Evolutionary conservation across 345 rosid genomes (phyloP).

Genomic region (Syzygium grande): DNA sequence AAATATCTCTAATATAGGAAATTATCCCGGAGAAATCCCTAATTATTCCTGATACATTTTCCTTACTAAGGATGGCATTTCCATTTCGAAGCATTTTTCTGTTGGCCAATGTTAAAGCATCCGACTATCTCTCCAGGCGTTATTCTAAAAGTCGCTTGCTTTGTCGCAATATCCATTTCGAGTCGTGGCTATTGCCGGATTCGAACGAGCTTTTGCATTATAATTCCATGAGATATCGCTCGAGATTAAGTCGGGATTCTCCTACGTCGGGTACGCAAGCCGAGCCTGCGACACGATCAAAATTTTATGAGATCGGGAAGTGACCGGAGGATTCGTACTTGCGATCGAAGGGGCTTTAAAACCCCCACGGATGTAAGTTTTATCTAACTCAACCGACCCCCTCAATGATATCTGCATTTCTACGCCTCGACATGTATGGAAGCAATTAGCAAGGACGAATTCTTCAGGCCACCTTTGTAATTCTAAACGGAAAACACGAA

Average conservation of each 20-base stretch:
- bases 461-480: neutral
- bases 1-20: too few relatives aligned
- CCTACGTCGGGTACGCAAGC: neutral
- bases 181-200: neutral
- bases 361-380: neutral
- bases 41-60: too few relatives aligned
- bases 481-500: rapidly evolving
- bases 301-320: neutral
- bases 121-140: too few relatives aligned
- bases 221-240: neutral
- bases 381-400: rapidly evolving
- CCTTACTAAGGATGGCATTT: too few relatives aligned
- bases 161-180: neutral
- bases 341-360: rapidly evolving
- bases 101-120: too few relatives aligned
- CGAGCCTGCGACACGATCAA: neutral
- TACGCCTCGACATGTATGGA: rapidly evolving
- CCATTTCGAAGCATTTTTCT: too few relatives aligned
- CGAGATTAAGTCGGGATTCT: neutral
- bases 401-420: too few relatives aligned
- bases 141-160: neutral
- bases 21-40: too few relatives aligned
- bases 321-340: neutral
- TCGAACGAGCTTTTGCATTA: neutral
- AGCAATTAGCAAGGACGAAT: neutral